Conservation (phyloP, 176 grass and related monocot species). For the Miscanthus lutarioriparius region DNA sequence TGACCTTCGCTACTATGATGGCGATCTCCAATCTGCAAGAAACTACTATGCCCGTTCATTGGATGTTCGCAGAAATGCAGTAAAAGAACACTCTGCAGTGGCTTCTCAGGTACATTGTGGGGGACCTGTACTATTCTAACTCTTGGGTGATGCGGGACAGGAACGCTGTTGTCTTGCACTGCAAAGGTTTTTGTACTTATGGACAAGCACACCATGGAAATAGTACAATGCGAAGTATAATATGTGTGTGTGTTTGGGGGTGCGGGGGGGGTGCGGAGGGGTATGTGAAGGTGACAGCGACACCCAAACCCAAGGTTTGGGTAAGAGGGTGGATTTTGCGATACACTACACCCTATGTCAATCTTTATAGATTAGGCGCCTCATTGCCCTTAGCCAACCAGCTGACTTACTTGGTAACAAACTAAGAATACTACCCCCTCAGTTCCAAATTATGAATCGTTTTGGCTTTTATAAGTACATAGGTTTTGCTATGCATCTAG, state of each 20-base stretch:
- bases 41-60: conserved; percentile 81
- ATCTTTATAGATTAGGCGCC: not conserved
- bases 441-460: not conserved
- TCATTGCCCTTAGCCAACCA: not conserved
- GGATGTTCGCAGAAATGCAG: conserved; percentile 74
- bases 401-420: not conserved
- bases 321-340: not conserved
- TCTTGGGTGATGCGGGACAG: not conserved
- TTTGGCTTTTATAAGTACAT: not conserved
- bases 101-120: conserved; percentile 74
- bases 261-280: no score
- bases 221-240: not conserved
- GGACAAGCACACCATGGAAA: not conserved
- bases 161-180: not conserved
- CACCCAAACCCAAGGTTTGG: not conserved
- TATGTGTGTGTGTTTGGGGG: no score
- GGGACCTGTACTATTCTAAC: not conserved
- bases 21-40: conserved; percentile 87
- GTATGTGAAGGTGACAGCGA: no score
- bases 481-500: not conserved
- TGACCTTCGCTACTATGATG: conserved; percentile 82
- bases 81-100: conserved; percentile 70
- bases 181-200: not conserved
- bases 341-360: not conserved
- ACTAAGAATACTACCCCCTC: not conserved